Evolutionary conservation across 2,329 filamentous ascomycete species (phyloP), one percentile per base, ranked within the genome.

Genomic region (Emericellopsis atlantica): DNA sequence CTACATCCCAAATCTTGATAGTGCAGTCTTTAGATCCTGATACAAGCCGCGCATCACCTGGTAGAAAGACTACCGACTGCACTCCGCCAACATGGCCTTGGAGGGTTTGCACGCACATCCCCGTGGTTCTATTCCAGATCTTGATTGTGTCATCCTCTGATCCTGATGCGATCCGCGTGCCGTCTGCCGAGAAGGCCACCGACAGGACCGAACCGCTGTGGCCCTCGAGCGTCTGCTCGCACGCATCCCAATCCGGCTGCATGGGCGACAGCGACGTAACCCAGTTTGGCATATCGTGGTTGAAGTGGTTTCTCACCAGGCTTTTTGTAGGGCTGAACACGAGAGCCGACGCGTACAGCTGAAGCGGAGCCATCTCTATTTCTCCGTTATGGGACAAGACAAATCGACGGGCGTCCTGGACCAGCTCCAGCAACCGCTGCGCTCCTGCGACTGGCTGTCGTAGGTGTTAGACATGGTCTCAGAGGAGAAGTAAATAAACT

Each of bases 281-380:
- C 39, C 38, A 44, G 4, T 18, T 31, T 6, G 24, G 24, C 32
- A 23, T 43, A 37, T 51, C 39, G 14, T n/a, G 7, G 15, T 23
- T 12, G 23, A 40, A 47, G 2, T 41, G 16, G 36, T 29, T 36
- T 39, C 49, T 40, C 7, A 51, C 36, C 6, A 49, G 11, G 41
- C 51, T 58, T 5, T 42, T 14, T 3, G 38, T 40, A 32, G 59
- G 61, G 36, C 51, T 23, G 14, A 21, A 37, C 14, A 34, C 32
- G 14, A 34, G 16, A 14, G 32, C 32, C 32, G 36, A 38, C 12
- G 21, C 21, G 22, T 38, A 38, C 11, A 38, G 1, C 36, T 38
- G 36, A 15, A 38, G 22, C 5, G 36, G 36, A 11, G 22, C 36
- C 4, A 23, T 22, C 4, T 38, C 22, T 12, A 40, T 15, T 40